Evolutionary conservation across 306 rosid species (phyloP).

Genomic region (Casuarina equisetifolia): DNA sequence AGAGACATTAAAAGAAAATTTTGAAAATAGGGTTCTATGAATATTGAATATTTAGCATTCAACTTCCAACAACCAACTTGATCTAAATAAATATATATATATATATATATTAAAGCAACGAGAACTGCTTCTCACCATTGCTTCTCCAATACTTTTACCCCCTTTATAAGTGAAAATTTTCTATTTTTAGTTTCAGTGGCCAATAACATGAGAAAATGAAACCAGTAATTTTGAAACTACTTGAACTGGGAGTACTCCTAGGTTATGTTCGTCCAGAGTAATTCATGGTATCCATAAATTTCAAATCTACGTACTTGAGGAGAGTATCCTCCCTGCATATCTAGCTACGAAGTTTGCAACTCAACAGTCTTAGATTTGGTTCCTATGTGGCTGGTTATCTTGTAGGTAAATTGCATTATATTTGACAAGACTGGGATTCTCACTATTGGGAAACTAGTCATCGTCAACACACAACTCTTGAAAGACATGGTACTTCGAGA

Average conservation of each 20-base stretch:
- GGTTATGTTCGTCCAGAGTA: not conserved
- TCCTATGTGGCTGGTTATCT: not conserved
- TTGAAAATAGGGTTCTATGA: too few relatives aligned
- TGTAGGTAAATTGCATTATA: constrained; percentile 76
- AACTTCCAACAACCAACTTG: not conserved
- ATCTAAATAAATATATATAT: not conserved
- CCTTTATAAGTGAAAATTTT: too few relatives aligned
- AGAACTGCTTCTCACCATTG: not conserved
- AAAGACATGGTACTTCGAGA: constrained; percentile 33
- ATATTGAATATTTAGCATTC: too few relatives aligned
- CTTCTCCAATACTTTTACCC: too few relatives aligned
- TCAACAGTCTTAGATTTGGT: not conserved
- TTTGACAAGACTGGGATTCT: constrained; percentile 93
- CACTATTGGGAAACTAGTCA: constrained; percentile 74
- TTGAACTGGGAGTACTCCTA: not conserved
- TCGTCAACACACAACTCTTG: constrained; percentile 52
- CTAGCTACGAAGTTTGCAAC: too few relatives aligned
- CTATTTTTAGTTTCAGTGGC: too few relatives aligned
- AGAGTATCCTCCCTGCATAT: not conserved
- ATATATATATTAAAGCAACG: too few relatives aligned
- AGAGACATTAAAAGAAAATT: not conserved
- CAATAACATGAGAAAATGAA: too few relatives aligned
- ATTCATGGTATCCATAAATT: too few relatives aligned
- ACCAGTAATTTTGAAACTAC: not conserved
- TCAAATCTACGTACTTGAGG: too few relatives aligned